Percentiles rank a stretch among this genome's conserved stretches.
These are phyloP conservation scores for Monosporascus cannonballus DNA, from an alignment of 2,329 filamentous ascomycete genomes.

Conservation along the genomic window DNA sequence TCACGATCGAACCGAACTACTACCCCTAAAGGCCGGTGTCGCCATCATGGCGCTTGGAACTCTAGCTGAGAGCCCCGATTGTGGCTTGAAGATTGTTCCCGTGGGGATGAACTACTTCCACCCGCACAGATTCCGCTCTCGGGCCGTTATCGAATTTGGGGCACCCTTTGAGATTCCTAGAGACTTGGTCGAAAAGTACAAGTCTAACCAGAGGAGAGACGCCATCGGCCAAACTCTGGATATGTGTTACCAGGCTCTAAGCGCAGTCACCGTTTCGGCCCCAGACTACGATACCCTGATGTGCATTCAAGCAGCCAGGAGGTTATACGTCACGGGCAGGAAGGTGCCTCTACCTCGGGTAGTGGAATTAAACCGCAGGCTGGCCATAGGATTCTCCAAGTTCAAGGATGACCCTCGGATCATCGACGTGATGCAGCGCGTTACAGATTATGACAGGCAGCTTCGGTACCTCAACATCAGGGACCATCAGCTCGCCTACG, in stretches of 20 bases:
- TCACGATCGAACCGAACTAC: constrained; percentile 84
- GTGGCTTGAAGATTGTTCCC: constrained; percentile 88
- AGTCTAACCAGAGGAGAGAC: constrained; percentile 74
- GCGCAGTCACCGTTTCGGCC: constrained; percentile 83
- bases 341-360: constrained; percentile 88
- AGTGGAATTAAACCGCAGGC: constrained; percentile 85
- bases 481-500: constrained; percentile 92
- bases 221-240: constrained; percentile 82
- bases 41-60: constrained; percentile 96
- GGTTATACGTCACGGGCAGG: constrained; percentile 90
- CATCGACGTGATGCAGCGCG: constrained; percentile 63
- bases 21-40: constrained; percentile 92
- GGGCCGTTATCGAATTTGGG: constrained; percentile 93
- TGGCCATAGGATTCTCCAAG: constrained; percentile 84
- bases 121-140: constrained; percentile 94
- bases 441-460: constrained; percentile 81
- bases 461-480: constrained; percentile 80
- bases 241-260: constrained; percentile 76
- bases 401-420: constrained; percentile 91
- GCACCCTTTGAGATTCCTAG: constrained; percentile 77
- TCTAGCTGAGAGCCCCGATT: constrained; percentile 76
- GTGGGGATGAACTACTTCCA: constrained; percentile 99
- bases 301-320: constrained; percentile 89
- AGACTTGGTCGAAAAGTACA: constrained; percentile 81
- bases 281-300: constrained; percentile 96